Conservation (phyloP, 2,329 filamentous ascomycete genomes). For the Pseudocercospora crystallina region DNA sequence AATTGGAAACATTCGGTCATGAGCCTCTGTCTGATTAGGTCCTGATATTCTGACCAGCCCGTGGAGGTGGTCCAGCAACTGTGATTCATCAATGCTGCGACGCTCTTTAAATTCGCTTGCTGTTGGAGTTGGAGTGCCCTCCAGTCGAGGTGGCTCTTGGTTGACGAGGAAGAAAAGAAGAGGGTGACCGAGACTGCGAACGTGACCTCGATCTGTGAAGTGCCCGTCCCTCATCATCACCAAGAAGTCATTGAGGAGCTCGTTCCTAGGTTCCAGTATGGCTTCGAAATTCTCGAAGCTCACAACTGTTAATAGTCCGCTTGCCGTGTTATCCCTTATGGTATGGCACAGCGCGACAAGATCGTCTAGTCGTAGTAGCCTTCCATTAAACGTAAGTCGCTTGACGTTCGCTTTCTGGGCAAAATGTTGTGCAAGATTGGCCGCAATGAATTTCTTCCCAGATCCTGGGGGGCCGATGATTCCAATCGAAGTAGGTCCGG, state of each 20-base stretch:
- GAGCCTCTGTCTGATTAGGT: constrained; percentile 29
- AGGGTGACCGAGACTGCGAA: constrained; percentile 29
- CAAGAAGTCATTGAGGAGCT: constrained; percentile 31
- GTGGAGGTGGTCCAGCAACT: constrained; percentile 34
- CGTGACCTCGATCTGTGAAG: constrained; percentile 32
- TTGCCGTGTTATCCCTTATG: constrained; percentile 32
- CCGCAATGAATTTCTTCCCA: constrained; percentile 36
- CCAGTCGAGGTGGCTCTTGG: constrained; percentile 27
- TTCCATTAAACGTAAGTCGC: constrained; percentile 31
- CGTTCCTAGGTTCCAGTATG: constrained; percentile 27
- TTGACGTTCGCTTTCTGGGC: constrained; percentile 23
- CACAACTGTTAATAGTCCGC: constrained; percentile 29
- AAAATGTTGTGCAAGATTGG: constrained; percentile 31
- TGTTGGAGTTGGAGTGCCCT: constrained; percentile 29
- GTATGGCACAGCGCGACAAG: constrained; percentile 32
- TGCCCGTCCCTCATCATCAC: constrained; percentile 33
- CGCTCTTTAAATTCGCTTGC: constrained; percentile 23
- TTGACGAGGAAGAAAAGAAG: constrained; percentile 36
- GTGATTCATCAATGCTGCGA: constrained; percentile 26
- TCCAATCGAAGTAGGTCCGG: constrained; percentile 33
- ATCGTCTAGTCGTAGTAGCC: constrained; percentile 29
- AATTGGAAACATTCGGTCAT: constrained; percentile 33
- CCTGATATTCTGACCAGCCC: constrained; percentile 34
- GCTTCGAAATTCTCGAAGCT: constrained; percentile 35
- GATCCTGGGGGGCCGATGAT: constrained; percentile 32